Conservation (phyloP, 2,329 filamentous ascomycete species). For the Alternaria ethzedia region DNA sequence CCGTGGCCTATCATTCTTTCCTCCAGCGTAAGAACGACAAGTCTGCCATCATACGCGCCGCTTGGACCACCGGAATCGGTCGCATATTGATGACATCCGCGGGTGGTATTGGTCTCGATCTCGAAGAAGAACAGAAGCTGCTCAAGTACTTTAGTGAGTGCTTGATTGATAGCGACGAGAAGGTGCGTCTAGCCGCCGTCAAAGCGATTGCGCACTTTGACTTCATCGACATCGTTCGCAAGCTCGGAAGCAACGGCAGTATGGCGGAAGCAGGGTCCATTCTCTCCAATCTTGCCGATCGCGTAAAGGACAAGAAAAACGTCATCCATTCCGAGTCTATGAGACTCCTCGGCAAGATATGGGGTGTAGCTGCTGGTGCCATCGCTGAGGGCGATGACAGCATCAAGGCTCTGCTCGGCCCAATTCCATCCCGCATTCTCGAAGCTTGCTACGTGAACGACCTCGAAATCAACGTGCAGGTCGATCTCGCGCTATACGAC, state of each 20-base stretch:
- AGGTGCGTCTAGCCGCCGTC: constrained; percentile 87
- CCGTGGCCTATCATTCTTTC: constrained; percentile 81
- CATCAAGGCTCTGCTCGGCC: constrained; percentile 75
- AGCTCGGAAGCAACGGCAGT: constrained; percentile 77
- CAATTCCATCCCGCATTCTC: constrained; percentile 83
- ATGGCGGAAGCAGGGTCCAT: constrained; percentile 79
- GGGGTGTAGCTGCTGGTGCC: constrained; percentile 91
- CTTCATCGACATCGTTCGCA: constrained; percentile 80
- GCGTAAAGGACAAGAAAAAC: constrained; percentile 84
- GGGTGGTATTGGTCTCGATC: constrained; percentile 84
- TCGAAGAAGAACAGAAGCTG: constrained; percentile 78
- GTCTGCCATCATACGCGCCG: constrained; percentile 77
- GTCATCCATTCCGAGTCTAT: constrained; percentile 86
- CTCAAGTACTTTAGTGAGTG: constrained; percentile 78
- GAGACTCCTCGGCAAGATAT: constrained; percentile 81
- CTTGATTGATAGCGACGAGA: constrained; percentile 87
- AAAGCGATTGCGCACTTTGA: constrained; percentile 81
- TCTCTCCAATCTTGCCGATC: constrained; percentile 80
- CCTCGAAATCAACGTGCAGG: constrained; percentile 78
- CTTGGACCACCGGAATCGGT: constrained; percentile 84
- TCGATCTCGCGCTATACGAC: constrained; percentile 86
- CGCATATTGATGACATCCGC: constrained; percentile 90
- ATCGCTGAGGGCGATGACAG: constrained; percentile 82
- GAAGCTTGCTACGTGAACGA: constrained; percentile 92
- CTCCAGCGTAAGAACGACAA: constrained; percentile 87